These are phyloP conservation scores for Jacaranda copaia DNA, from an alignment of 257 asterid genomes.

Conservation along the genomic window DNA sequence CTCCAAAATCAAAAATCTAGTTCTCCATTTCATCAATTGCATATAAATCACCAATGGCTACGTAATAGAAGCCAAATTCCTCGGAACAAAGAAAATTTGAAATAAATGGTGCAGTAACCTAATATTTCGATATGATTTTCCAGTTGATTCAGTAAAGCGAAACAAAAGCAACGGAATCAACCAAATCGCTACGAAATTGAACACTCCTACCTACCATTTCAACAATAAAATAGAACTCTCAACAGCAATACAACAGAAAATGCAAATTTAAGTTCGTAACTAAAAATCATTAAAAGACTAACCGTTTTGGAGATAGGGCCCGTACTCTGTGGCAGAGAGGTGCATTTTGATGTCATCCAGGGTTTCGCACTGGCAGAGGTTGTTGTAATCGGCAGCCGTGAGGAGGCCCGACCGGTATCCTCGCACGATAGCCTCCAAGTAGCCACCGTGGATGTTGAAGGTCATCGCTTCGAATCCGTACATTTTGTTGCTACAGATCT, in stretches of 20 bases:
- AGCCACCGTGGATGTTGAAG: conserved; percentile 87
- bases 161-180: conserved; percentile 25
- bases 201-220: background rate
- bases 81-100: background rate
- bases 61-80: conserved; percentile 8
- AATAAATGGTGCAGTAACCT: background rate
- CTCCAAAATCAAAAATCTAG: conserved; percentile 18
- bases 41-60: conserved; percentile 13
- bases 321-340: conserved; percentile 91
- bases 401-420: conserved; percentile 83
- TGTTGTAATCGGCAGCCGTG: conserved; percentile 84
- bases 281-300: conserved; percentile 3
- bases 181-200: background rate
- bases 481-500: conserved; percentile 58
- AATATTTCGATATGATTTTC: conserved; percentile 16
- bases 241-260: background rate
- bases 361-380: conserved; percentile 83
- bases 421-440: conserved; percentile 84
- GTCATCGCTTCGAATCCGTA: conserved; percentile 91
- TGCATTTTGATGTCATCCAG: conserved; percentile 90
- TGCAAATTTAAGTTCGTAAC: background rate
- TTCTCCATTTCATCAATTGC: conserved; percentile 16
- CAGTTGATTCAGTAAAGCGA: conserved; percentile 25
- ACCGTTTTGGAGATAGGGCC: conserved; percentile 87
- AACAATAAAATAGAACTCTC: background rate